Evolutionary conservation across 495 filamentous ascomycete species (phyloP), one percentile per base, ranked within the genome.

Genomic region (Cairneyella variabilis): DNA sequence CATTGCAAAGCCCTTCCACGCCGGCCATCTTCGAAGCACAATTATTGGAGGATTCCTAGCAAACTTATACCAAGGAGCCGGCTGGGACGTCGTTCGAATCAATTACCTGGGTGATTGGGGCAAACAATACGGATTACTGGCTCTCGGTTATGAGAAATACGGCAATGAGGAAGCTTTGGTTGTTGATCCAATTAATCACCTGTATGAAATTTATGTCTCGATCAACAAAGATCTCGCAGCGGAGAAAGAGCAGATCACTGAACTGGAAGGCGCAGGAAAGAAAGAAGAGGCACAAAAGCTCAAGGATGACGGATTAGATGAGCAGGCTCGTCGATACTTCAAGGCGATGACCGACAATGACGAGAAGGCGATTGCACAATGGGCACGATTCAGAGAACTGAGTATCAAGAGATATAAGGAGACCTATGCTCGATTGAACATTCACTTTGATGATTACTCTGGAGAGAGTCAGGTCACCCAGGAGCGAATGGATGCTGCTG

Each of bases 391-490:
- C 77, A 80, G 93, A 65, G 87, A 95, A 39, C 77, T 98, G 40
- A 91, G 86, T 70, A 97, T 97, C 59, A 74, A 79, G 53, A 84
- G 85, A 63, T 96, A 96, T 72, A 84, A 88, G 69, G 71, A 83
- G 58, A 89, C 89, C 3, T 92, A 91, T 61, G 83, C 85, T 30
- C 80, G 89, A 48, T 77, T 93, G 17, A 97, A 96, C 71, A 97
- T 98, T 64, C 76, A 83, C 52, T 98, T 91, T 61, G 91, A 97
- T 65, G 85, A 90, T 48, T 98, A 98, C 74, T 88, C 86, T 28
- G 92, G 92, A 28, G 93, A 98, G 70, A 92, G 88, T n/a, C 89
- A 95, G 64, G 87, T 98, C 46, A 80, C 82, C 51, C 80, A 85
- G 58, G 88, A 89, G 64, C 83, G 82, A 56, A 96, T 98, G 89